Base-by-base conservation (phyloP, 225 moss, liverwort and hornwort species). In the Bryoerythrophyllum caledonicum region DNA sequence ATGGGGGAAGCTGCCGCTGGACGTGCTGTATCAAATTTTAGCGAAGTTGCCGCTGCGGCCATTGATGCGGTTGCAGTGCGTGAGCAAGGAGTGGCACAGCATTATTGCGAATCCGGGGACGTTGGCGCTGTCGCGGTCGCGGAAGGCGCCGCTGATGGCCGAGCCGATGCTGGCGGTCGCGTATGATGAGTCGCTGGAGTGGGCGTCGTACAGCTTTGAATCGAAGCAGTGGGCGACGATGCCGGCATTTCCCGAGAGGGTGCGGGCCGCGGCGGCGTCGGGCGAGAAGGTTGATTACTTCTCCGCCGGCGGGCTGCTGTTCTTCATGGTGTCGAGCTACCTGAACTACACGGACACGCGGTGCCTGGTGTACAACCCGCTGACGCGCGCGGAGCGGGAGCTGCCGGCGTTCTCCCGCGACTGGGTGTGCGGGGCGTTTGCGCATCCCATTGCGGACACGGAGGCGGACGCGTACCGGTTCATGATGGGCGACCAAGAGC, bases 401-500 rank as follows among this genome's bases (percentile, higher is more conserved):
- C 41, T 86, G 60, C 86, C 86, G 61, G 25, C 41, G 66, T 80
- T 82, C 66, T 25, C 74, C 13, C 41, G 74, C 63, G 86, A 82
- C 20, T 86, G 86, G 86, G 57, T 74, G 76, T 77, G 76, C 58
- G 86, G 86, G 66, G 82, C 86, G 24, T 86, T 86, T 40, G 82
- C 86, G 27, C 80, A 82, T 12, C 80, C 86, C 17, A 49, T 80
- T 27, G 79, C 76, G 49, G 82, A 86, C 70, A 71, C 60, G 19
- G 65, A 80, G 51, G 65, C 67, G 4, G 74, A 82, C 67, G 49
- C 76, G 12, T 86, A 86, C 74, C 80, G 74, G 61, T 82, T 86
- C 60, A 63, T 82, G 74, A 82, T 82, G 82, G 86, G 86, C n/a
- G 86, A 82, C 67, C 82, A 82, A 46, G 80, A 82, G 48, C 79